Conservation (phyloP, 129 eudicot genomes). For the Gnaphalium uliginosum region DNA sequence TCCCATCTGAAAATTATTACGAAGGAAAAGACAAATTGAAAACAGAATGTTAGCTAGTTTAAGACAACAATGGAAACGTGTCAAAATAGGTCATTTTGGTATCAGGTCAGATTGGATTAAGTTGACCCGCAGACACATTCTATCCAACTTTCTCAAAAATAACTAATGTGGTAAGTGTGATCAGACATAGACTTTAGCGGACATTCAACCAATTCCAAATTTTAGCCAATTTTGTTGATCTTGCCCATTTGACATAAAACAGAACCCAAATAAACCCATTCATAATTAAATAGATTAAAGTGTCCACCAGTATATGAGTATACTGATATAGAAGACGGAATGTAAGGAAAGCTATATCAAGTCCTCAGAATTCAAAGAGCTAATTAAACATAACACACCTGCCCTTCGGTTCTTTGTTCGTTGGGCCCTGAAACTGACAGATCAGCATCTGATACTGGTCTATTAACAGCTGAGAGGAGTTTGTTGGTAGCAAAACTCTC, state of each 20-base stretch:
- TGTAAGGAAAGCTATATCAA: conserved; percentile 7
- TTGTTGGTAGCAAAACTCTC: conserved; percentile 78
- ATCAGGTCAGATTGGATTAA: neutral
- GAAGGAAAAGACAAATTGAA: neutral
- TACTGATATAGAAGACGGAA: neutral
- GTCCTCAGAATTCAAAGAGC: neutral
- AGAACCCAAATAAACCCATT: neutral
- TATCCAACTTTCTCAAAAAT: neutral
- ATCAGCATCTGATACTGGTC: conserved; percentile 39
- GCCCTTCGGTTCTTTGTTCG: conserved; percentile 64
- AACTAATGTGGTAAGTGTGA: neutral
- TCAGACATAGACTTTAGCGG: neutral
- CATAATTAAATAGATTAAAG: neutral
- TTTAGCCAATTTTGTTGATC: neutral
- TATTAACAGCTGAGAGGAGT: conserved; percentile 76
- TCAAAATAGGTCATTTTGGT: neutral
- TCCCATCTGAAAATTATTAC: conserved; percentile 52
- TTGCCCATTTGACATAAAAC: neutral
- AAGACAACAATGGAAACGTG: neutral
- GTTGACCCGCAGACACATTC: neutral
- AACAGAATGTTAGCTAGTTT: neutral
- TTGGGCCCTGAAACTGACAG: conserved; percentile 34
- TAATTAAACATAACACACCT: conserved; percentile 45
- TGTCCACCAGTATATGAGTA: neutral
- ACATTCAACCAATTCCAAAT: neutral